phyloP scores from a whole-genome alignment of 192 early-diverging fungal species.

The Podila verticillata region DNA sequence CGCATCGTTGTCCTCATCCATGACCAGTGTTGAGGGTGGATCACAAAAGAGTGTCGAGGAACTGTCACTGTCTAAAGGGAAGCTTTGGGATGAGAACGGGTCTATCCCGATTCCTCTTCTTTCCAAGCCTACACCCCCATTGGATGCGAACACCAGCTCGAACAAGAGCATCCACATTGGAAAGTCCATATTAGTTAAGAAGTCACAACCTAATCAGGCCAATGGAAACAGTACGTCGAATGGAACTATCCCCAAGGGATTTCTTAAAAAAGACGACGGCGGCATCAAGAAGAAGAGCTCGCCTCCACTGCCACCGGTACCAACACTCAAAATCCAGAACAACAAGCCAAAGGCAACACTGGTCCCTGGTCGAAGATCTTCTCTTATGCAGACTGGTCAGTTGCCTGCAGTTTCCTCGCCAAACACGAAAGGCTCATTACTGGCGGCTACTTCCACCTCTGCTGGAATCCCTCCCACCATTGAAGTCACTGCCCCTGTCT shows the following conservation, averaged over 20 bases:
- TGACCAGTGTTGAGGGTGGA: background rate
- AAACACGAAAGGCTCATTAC: background rate
- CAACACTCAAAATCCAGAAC: background rate
- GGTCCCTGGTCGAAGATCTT: background rate
- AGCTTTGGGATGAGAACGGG: background rate
- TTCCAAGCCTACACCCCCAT: background rate
- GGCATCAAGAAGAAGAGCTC: background rate
- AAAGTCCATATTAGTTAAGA: background rate
- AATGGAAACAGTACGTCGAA: background rate
- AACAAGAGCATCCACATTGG: background rate
- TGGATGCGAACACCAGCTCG: background rate
- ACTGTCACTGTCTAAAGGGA: background rate
- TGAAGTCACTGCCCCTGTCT: background rate
- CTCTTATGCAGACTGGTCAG: slow-evolving; percentile 1
- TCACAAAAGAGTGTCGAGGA: background rate
- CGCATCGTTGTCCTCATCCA: slow-evolving; percentile 10
- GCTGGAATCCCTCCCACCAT: too few relatives aligned
- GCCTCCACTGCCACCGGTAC: background rate
- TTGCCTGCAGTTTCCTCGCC: background rate
- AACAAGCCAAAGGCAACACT: background rate
- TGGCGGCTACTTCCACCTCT: too few relatives aligned
- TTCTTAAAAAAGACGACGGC: background rate
- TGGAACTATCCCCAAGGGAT: background rate
- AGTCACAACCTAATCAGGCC: background rate
- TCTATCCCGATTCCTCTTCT: background rate